Conservation (phyloP, 2,329 filamentous ascomycete genomes). For the Westerdykella ornata region DNA sequence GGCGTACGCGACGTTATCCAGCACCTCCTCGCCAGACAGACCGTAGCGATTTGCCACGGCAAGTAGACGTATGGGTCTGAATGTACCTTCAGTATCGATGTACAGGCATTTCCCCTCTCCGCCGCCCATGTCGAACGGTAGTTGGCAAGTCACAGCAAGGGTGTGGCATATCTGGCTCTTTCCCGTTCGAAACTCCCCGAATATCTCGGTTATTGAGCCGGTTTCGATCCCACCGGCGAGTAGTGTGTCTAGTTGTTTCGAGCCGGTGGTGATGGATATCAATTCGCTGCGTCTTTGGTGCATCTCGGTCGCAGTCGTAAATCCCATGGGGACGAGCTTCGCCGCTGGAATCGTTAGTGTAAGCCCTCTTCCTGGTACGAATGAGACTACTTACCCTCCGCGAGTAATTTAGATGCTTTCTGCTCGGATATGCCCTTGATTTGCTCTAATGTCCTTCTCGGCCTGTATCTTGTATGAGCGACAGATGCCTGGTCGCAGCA, state of each 20-base stretch:
- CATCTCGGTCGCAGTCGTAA: slow-evolving; percentile 98
- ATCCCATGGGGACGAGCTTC: slow-evolving; percentile 96
- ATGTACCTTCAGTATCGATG: slow-evolving; percentile 97
- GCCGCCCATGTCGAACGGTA: slow-evolving; percentile 98
- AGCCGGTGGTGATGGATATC: slow-evolving; percentile 96
- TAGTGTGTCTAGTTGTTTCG: slow-evolving; percentile 92
- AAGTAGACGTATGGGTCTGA: slow-evolving; percentile 78
- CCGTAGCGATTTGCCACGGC: slow-evolving; percentile 93
- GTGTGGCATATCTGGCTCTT: slow-evolving; percentile 99
- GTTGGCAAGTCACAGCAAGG: slow-evolving; percentile 92
- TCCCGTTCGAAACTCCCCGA: slow-evolving; percentile 94
- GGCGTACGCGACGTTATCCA: slow-evolving; percentile 97
- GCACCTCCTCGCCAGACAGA: slow-evolving; percentile 89
- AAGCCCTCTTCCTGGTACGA: background rate
- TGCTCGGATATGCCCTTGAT: slow-evolving; percentile 98
- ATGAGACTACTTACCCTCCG: slow-evolving; percentile 61
- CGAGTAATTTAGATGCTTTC: slow-evolving; percentile 85
- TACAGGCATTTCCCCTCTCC: slow-evolving; percentile 98
- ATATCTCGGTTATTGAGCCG: slow-evolving; percentile 95
- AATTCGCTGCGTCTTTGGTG: slow-evolving; percentile 92
- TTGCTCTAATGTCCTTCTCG: slow-evolving; percentile 72
- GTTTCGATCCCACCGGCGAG: slow-evolving; percentile 93
- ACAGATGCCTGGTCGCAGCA: background rate
- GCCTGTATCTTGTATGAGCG: slow-evolving; percentile 41
- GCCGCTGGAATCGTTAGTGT: slow-evolving; percentile 54